phyloP scores from a whole-genome alignment of 2,329 filamentous ascomycete species.

The Cryoendolithus antarcticus region DNA sequence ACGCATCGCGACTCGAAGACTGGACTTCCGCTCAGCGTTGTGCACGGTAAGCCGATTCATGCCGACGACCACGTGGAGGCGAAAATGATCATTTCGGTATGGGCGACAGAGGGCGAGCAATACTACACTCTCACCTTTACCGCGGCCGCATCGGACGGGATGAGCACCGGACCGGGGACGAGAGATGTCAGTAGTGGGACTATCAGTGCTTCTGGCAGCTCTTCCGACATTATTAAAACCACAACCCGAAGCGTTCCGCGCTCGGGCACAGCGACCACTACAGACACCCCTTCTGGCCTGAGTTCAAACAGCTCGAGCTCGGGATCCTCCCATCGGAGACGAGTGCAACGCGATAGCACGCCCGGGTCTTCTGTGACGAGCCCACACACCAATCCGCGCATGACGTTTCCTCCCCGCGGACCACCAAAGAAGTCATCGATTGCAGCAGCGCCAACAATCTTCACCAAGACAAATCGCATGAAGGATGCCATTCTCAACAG shows the following conservation, averaged over 20 bases:
- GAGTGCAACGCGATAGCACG: constrained; percentile 10
- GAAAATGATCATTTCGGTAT: constrained; percentile 66
- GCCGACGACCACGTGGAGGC: constrained; percentile 39
- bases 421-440: constrained; percentile 46
- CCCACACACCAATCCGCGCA: constrained; percentile 42
- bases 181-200: constrained; percentile 1
- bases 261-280: constrained; percentile 24
- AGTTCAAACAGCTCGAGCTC: constrained; percentile 26
- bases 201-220: constrained; percentile 4
- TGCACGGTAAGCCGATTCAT: constrained; percentile 17
- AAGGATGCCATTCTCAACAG: constrained; percentile 69
- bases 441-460: constrained; percentile 49
- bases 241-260: constrained; percentile 31
- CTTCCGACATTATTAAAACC: constrained; percentile 14
- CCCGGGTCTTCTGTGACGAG: constrained; percentile 30
- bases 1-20: constrained; percentile 29
- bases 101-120: constrained; percentile 54
- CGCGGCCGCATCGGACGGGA: constrained; percentile 27
- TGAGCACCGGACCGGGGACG: constrained; percentile 4
- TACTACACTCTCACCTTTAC: constrained; percentile 70
- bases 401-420: constrained; percentile 54
- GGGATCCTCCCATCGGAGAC: constrained; percentile 8
- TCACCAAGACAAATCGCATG: constrained; percentile 62
- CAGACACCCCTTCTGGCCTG: constrained; percentile 24
- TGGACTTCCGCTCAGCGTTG: constrained; percentile 21